These are phyloP conservation scores for Earliella scabrosa DNA, from an alignment of 1,284 basidiomycete species.

Conservation along the genomic window DNA sequence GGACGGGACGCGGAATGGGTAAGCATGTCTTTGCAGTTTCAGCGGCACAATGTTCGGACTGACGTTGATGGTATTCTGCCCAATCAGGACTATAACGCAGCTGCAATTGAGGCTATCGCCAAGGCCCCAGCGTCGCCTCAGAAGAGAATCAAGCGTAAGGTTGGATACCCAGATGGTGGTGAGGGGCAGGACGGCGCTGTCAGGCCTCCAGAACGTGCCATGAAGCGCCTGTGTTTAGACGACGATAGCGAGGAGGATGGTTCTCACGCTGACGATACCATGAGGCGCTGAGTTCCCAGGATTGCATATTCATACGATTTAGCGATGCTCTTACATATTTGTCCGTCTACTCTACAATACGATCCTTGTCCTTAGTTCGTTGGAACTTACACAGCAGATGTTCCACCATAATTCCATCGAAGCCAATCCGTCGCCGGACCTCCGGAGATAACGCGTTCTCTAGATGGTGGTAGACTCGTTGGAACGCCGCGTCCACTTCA, in stretches of 20 bases:
- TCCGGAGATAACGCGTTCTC: too few relatives aligned
- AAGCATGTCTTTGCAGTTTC: neutral
- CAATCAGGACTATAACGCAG: neutral
- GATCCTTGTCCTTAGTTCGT: neutral
- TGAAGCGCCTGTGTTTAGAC: neutral
- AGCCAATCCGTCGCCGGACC: too few relatives aligned
- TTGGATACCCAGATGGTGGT: neutral
- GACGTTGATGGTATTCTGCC: neutral
- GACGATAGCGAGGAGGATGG: neutral
- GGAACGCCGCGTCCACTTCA: too few relatives aligned
- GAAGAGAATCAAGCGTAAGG: neutral
- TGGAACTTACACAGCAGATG: neutral
- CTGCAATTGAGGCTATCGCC: neutral
- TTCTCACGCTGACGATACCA: neutral
- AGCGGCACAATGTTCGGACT: neutral
- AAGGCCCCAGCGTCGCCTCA: neutral
- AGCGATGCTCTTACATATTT: neutral
- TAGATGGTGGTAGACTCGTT: too few relatives aligned
- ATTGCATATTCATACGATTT: too few relatives aligned
- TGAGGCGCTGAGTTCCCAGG: neutral
- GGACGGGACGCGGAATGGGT: too few relatives aligned
- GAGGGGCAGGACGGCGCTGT: neutral
- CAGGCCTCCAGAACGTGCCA: neutral
- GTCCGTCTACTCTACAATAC: neutral
- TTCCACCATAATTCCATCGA: neutral